These are phyloP conservation scores for carrot (Daucus carota) DNA, from an alignment of 129 eudicot genomes.

Conservation along the genomic window DH1_v3.0 NC_030381.2:52838001-52838500, in stretches of 20 bases:
- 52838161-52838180: not conserved
- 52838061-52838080: not conserved
- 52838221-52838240: conserved; percentile 55
- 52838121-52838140: not conserved
- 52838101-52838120: conserved; percentile 1
- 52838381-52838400: not conserved
- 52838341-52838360: not conserved
- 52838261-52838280: not conserved
- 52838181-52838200: not conserved
- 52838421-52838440: too few relatives aligned
- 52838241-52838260: conserved; percentile 28
- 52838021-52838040: not conserved
- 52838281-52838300: not conserved
- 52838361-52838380: not conserved
- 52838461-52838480: not conserved
- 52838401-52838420: not conserved
- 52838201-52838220: conserved; percentile 3
- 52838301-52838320: not conserved
- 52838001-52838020: not conserved
- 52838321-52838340: not conserved
- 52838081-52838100: not conserved
- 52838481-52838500: not conserved
- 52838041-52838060: not conserved
- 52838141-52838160: not conserved
- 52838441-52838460: not conserved